Evolutionary conservation across 768 basidiomycete species (phyloP).

Genomic region (Dendrothele bispora): DNA sequence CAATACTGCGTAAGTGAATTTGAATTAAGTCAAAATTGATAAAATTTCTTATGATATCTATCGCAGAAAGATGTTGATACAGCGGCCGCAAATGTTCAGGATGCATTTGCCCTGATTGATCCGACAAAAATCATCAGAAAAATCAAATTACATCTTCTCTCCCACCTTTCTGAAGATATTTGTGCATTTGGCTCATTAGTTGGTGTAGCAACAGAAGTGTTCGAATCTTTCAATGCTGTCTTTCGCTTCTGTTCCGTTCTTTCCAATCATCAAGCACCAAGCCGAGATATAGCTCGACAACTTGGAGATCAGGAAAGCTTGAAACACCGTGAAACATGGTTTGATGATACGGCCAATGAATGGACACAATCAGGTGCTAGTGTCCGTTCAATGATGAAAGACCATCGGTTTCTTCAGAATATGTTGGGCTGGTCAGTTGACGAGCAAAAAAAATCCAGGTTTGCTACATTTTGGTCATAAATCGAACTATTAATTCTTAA

Average conservation of each 20-base stretch:
- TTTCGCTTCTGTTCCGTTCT: constrained; percentile 22
- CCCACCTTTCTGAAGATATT: constrained; percentile 12
- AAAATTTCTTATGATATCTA: neutral
- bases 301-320: constrained; percentile 15
- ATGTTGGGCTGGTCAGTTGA: neutral
- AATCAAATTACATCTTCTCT: constrained; percentile 18
- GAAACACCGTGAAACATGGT: no score
- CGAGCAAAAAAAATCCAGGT: neutral
- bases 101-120: constrained; percentile 12
- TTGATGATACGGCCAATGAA: neutral
- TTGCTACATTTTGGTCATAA: no score
- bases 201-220: constrained; percentile 13
- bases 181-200: constrained; percentile 12
- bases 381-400: neutral
- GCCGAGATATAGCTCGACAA: constrained; percentile 20
- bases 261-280: constrained; percentile 29
- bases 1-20: constrained; percentile 23
- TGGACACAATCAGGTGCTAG: neutral
- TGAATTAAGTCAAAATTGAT: neutral
- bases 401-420: neutral
- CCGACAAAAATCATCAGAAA: constrained; percentile 16
- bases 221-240: constrained; percentile 28
- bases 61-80: constrained; percentile 2
- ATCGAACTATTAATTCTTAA: neutral
- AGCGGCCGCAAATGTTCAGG: constrained; percentile 16